Conservation (phyloP, 768 basidiomycete species). For the Rhizopogon sp. region DNA sequence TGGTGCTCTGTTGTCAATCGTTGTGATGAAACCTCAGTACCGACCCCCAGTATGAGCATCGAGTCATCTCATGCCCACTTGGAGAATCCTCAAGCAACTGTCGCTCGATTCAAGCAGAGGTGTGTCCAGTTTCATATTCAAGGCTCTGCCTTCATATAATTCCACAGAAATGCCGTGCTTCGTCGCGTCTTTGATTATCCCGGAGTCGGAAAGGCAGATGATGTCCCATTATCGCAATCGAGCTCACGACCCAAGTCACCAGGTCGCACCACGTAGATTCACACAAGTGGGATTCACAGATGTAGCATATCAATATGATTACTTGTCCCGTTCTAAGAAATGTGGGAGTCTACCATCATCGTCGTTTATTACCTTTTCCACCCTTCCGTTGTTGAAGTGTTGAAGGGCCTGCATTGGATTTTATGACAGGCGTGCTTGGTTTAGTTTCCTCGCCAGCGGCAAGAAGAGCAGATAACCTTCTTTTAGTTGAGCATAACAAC, state of each 20-base stretch:
- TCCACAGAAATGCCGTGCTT: conserved; percentile 45
- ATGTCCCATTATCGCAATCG: conserved; percentile 2
- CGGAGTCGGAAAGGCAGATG: conserved; percentile 8
- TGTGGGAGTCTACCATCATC: conserved; percentile 10
- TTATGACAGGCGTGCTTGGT: conserved; percentile 1
- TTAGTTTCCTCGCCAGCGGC: conserved; percentile 35
- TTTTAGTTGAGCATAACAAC: conserved; percentile 3
- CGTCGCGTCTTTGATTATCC: conserved; percentile 56
- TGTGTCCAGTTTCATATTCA: conserved; percentile 15
- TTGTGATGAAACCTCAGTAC: not conserved
- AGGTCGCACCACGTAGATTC: not conserved
- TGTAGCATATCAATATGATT: conserved; percentile 4
- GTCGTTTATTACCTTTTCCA: conserved; percentile 31
- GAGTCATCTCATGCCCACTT: conserved; percentile 24
- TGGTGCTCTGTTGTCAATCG: not conserved
- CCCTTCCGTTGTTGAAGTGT: conserved; percentile 28
- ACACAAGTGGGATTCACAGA: conserved; percentile 1
- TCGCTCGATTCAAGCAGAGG: conserved; percentile 70
- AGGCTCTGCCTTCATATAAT: conserved; percentile 1
- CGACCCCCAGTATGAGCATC: conserved; percentile 7
- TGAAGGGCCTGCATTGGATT: conserved; percentile 13
- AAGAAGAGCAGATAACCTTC: conserved; percentile 41
- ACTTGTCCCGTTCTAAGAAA: conserved; percentile 7
- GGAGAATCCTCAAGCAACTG: conserved; percentile 41
- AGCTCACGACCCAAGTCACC: conserved; percentile 8